These are phyloP conservation scores for Mortierella sp. DNA, from an alignment of 371 early-diverging fungal species.

Conservation along the genomic window DNA sequence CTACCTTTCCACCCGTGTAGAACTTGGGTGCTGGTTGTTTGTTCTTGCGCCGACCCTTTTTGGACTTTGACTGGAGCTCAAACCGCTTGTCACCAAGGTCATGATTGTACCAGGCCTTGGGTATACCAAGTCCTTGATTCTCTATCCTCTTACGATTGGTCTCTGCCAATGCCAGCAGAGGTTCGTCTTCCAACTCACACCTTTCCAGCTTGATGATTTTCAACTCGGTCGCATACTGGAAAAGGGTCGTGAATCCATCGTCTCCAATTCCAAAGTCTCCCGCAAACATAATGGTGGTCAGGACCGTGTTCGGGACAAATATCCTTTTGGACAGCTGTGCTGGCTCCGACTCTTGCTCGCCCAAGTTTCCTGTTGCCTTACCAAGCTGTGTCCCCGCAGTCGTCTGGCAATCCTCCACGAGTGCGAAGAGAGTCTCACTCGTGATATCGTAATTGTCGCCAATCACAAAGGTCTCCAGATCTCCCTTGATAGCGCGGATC, in stretches of 20 bases:
- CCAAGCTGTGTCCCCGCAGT: too few species aligned
- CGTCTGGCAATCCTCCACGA: constrained; percentile 3
- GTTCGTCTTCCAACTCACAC: constrained; percentile 12
- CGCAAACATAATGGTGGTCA: constrained; percentile 16
- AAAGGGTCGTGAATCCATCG: constrained; percentile 6
- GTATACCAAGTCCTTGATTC: constrained; percentile 17
- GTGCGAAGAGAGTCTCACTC: constrained; percentile 8
- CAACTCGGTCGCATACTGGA: constrained; percentile 24
- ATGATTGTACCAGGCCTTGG: constrained; percentile 20
- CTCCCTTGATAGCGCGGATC: constrained; percentile 1
- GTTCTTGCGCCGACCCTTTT: neutral
- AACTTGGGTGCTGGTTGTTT: constrained; percentile 5
- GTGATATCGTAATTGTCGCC: neutral
- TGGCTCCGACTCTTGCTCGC: too few species aligned
- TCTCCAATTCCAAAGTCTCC: neutral
- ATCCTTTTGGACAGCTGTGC: too few species aligned
- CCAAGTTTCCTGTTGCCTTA: too few species aligned
- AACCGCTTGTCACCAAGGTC: constrained; percentile 3
- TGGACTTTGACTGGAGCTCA: neutral
- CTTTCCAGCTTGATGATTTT: neutral
- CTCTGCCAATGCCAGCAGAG: constrained; percentile 17
- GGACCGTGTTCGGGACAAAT: constrained; percentile 12
- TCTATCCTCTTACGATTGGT: constrained; percentile 20
- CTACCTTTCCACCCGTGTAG: neutral
- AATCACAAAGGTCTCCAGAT: neutral